Base-by-base conservation (phyloP, 1,284 basidiomycete genomes). In the Gomphus sp. region DNA sequence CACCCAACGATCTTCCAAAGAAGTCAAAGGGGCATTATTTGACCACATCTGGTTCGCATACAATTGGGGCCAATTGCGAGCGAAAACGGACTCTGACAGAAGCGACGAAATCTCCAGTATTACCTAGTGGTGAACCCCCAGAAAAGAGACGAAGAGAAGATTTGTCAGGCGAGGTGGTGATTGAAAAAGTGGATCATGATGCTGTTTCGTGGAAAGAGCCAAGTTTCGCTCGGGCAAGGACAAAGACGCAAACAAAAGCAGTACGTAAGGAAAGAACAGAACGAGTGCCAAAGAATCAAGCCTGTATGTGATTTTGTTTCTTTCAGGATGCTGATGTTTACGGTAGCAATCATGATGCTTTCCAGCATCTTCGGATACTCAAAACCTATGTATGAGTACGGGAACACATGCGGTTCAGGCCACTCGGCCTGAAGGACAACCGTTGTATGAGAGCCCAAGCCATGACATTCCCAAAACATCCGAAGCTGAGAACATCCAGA, bases 181-280 rank as follows among this genome's bases (percentile, higher is more conserved):
- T 37, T 18, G 36, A 53, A 11, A 43, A 47, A 9, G 44, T 49
- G 25, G 37, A 16, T 16, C 61, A 62, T 53, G 61, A 62, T 52
- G 25, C 60, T 11, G 14, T 39, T 22, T 56, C 60, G 14, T 62
- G 61, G 61, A 52, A 45, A 31, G 36, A 56, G 25, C 68, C 69
- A n/a, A 67, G 63, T 59, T 69, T 69, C 55, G 61, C 62, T 62
- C 62, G 62, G 28, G 57, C 67, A 37, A 48, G 45, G 52, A 51
- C 59, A 39, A 50, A 41, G 47, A 18, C 48, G 36, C 7, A 33
- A 50, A 51, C 59, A 34, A 50, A 41, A 41, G 28, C 48, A 43
- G 11, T 36, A 57, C 31, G 28, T 50, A 31, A 55, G 18, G 36
- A 54, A 43, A 14, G 39, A 25, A 8, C 36, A 43, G 14, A 16